Evolutionary conservation across 2,329 filamentous ascomycete genomes (phyloP), one percentile per base, ranked within the genome.

Genomic region (Pseudogymnoascus sp.): DNA sequence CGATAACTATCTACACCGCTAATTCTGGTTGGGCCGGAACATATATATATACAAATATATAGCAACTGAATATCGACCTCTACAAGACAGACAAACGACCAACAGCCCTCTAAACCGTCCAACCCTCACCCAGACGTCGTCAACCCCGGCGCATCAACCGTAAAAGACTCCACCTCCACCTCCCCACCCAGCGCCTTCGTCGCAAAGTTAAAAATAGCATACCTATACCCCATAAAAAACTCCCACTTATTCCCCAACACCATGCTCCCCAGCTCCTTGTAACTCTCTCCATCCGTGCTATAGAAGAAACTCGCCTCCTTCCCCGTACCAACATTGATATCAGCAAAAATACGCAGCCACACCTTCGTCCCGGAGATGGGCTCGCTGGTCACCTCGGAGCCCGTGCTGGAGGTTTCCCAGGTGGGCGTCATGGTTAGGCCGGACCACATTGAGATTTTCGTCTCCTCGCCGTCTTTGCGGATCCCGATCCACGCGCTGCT

Each of bases 401-500:
- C 75, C 1, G 65, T 70, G 1, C 61, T 67, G 0, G 63, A 60
- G 1, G 72, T 72, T 5, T 63, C 61, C 72, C 74, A 76, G 9
- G 61, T 67, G 0, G 65, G 63, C 52, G 71, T 69, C 26, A 74
- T 67, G 1, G 67, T 69, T 10, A 72, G 63, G 3, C 66, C 69
- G 64, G 0, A 72, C 66, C 12, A 70, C 63, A 3, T 65, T 63
- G 6, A 76, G 61, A 7, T 63, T 67, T 10, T 67, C 65, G 0
- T 62, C 63, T 34, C 64, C 61, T 10, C 13, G 1, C 69, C 71
- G n/a, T 71, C 69, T 45, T 75, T 74, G 61, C 74, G 66, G 8
- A 84, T 68, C 1, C 78, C 80, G 28, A 84, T 78, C 66, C 77
- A 83, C 0, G 78, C 79, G 0, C 74, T 75, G 10, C 73, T 70